A percentile compares a stretch with the other conserved stretches of the same genome.
These are phyloP conservation scores for Spatholobus suberectus DNA, from an alignment of 306 rosid species.

Conservation along the genomic window DNA sequence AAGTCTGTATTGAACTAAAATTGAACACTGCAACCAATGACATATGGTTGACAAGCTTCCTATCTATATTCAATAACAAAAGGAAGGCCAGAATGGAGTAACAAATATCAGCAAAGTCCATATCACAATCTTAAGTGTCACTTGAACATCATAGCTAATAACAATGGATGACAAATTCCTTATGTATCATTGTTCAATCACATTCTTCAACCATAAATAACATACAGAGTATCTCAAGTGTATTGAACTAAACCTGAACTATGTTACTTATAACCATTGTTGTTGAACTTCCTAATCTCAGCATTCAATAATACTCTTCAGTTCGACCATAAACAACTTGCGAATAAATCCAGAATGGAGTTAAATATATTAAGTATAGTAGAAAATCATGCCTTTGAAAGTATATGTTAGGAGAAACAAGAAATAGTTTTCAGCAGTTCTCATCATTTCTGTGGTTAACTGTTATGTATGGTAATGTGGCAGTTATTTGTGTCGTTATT, in stretches of 20 bases:
- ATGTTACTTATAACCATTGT: neutral
- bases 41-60: neutral
- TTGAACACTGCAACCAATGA: neutral
- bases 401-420: too few species aligned
- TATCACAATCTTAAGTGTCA: neutral
- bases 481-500: too few species aligned
- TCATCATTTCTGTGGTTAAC: too few species aligned
- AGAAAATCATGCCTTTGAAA: neutral
- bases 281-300: neutral
- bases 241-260: neutral
- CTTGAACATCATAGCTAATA: neutral
- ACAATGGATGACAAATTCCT: neutral
- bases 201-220: constrained; percentile 5
- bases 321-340: neutral
- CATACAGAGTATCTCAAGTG: neutral
- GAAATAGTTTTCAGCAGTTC: too few species aligned
- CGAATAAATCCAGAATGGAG: neutral
- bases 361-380: neutral
- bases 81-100: neutral
- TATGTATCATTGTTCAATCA: neutral
- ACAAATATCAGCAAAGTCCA: neutral
- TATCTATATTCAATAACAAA: neutral
- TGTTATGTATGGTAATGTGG: too few species aligned
- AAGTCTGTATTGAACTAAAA: neutral
- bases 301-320: neutral